Percentiles rank a stretch among this genome's conserved stretches.
These are phyloP conservation scores for Thielaviopsis euricoi DNA, from an alignment of 2,329 filamentous ascomycete species.

Conservation along the genomic window DNA sequence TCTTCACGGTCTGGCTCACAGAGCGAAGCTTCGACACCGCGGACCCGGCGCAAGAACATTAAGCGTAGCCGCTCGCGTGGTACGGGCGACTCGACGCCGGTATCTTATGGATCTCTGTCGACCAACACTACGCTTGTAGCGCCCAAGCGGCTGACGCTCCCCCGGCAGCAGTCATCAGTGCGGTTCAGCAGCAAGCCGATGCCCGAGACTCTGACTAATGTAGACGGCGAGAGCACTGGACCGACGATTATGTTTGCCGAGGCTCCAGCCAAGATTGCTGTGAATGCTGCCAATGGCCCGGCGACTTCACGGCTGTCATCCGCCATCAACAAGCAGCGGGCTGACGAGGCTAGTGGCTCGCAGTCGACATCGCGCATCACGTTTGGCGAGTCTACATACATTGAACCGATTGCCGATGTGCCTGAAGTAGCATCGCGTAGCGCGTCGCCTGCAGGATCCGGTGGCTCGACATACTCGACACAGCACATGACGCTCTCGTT, in stretches of 20 bases:
- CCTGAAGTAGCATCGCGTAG: background rate
- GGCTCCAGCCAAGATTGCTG: constrained; percentile 14
- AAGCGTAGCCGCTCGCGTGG: constrained; percentile 14
- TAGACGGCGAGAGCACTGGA: constrained; percentile 43
- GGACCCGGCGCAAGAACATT: background rate
- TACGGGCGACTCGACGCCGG: background rate
- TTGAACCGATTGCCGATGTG: background rate
- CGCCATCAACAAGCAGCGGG: background rate
- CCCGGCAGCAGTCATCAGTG: constrained; percentile 34
- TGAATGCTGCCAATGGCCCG: background rate
- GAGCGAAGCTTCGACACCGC: background rate
- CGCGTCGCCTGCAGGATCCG: background rate
- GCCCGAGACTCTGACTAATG: constrained; percentile 50
- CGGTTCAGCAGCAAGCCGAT: constrained; percentile 60
- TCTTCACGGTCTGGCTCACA: background rate
- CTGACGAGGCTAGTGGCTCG: background rate
- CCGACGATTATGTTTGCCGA: constrained; percentile 64
- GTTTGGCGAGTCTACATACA: background rate
- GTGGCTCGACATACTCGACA: constrained; percentile 32
- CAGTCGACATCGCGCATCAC: background rate
- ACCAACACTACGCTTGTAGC: background rate
- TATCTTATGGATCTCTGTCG: constrained; percentile 11
- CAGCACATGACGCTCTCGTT: constrained; percentile 58
- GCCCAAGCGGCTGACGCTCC: constrained; percentile 28
- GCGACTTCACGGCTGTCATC: background rate